A percentile compares a stretch with the other conserved stretches of the same genome.
Conservation (phyloP, 371 early-diverging fungal genomes). For the Mortierella sp. region DNA sequence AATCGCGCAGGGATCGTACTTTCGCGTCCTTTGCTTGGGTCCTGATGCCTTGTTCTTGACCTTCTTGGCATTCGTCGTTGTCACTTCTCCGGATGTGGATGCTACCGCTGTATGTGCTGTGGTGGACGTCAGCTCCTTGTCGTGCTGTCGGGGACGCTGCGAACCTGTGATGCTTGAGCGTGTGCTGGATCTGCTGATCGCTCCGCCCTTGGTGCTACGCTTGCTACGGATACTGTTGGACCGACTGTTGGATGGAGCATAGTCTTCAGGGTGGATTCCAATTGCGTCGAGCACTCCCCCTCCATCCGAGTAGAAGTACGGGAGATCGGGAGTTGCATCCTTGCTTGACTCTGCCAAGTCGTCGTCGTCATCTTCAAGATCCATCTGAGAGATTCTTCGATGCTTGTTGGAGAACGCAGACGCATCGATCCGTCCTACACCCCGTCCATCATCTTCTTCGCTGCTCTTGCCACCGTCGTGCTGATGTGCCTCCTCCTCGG, state of each 20-base stretch:
- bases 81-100: background rate
- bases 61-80: conserved; percentile 4
- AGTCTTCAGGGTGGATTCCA: no score
- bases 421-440: conserved; percentile 13
- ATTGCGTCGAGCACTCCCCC: no score
- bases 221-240: background rate
- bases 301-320: no score
- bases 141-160: background rate
- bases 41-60: no score
- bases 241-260: no score
- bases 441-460: conserved; percentile 34
- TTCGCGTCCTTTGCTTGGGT: conserved; percentile 14
- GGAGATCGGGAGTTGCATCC: no score
- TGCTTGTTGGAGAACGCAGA: background rate
- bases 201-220: no score
- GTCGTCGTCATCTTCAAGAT: no score
- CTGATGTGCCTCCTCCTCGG: background rate
- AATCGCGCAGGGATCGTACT: conserved; percentile 67
- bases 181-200: background rate
- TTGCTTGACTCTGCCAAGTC: no score
- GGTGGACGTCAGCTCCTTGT: conserved; percentile 9
- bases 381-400: background rate
- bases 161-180: background rate
- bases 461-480: background rate
- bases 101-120: background rate